These are phyloP conservation scores for Porogramme epimiltina DNA, from an alignment of 1,284 basidiomycete genomes.

Conservation along the genomic window DNA sequence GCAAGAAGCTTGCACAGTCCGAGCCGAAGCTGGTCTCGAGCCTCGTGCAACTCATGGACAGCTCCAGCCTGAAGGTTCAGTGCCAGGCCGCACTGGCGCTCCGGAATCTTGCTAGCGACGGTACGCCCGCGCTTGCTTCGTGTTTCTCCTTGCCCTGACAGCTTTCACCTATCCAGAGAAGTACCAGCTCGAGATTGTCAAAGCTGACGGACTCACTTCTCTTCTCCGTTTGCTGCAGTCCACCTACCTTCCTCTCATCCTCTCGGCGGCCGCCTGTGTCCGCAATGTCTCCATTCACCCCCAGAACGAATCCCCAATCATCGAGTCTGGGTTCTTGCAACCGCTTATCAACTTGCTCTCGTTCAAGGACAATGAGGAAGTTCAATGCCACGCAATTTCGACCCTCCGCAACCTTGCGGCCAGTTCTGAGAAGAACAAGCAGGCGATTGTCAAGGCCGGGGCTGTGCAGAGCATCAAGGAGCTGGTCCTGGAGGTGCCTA, in stretches of 20 bases:
- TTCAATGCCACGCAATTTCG: conserved; percentile 99
- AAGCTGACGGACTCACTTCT: conserved; percentile 90
- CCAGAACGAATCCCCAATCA: conserved; percentile 98
- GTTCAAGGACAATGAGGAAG: conserved; percentile 99
- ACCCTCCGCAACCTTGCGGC: conserved; percentile 97
- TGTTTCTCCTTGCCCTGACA: background rate
- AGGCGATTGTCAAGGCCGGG: conserved; percentile 96
- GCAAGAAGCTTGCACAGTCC: conserved; percentile 93
- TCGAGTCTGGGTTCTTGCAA: conserved; percentile 96
- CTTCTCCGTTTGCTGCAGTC: conserved; percentile 95
- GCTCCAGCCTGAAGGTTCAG: conserved; percentile 96
- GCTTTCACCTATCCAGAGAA: conserved; percentile 65
- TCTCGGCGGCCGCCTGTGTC: conserved; percentile 98
- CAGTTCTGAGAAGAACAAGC: conserved; percentile 98
- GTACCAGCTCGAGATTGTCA: conserved; percentile 99
- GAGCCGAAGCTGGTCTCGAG: conserved; percentile 96
- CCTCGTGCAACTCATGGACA: conserved; percentile 96
- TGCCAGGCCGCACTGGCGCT: conserved; percentile 98
- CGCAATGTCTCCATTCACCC: conserved; percentile 99
- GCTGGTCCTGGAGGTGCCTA: conserved; percentile 91
- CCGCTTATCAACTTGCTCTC: conserved; percentile 95
- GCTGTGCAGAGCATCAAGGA: conserved; percentile 99
- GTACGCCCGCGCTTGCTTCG: conserved; percentile 43
- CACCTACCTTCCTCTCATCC: conserved; percentile 97
- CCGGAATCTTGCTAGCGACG: conserved; percentile 96